A percentile compares a stretch with the other conserved stretches of the same genome.
phyloP scores from a whole-genome alignment of 2,329 filamentous ascomycete species.

The Microcyclosporella mali region DNA sequence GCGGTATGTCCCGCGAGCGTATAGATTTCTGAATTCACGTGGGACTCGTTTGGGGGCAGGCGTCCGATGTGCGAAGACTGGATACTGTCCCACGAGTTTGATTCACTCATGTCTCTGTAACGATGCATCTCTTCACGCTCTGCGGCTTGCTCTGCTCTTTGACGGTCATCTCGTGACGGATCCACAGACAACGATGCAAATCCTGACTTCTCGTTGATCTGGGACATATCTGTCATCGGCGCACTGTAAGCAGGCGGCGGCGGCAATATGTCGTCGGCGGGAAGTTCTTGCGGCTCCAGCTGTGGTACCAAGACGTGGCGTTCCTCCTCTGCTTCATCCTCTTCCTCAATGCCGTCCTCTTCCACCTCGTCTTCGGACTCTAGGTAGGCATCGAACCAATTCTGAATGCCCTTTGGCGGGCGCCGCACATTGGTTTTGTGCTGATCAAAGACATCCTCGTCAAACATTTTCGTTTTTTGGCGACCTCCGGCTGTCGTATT shows the following conservation, averaged over 20 bases:
- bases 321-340: slow-evolving; percentile 7
- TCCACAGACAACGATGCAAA: neutral
- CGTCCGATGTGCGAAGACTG: slow-evolving; percentile 16
- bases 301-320: neutral
- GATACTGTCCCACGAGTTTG: slow-evolving; percentile 18
- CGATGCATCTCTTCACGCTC: slow-evolving; percentile 1
- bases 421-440: slow-evolving; percentile 43
- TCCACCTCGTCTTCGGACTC: slow-evolving; percentile 25
- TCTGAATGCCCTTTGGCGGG: slow-evolving; percentile 44
- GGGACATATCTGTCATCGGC: slow-evolving; percentile 7
- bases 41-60: neutral
- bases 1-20: slow-evolving; percentile 11
- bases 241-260: slow-evolving; percentile 12
- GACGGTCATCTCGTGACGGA: slow-evolving; percentile 4
- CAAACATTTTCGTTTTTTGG: slow-evolving; percentile 19
- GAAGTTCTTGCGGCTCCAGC: slow-evolving; percentile 18
- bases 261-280: slow-evolving; percentile 17
- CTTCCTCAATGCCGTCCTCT: slow-evolving; percentile 21
- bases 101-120: slow-evolving; percentile 5
- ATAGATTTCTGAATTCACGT: slow-evolving; percentile 5
- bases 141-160: slow-evolving; percentile 4
- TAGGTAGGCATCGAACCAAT: slow-evolving; percentile 44
- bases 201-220: slow-evolving; percentile 7
- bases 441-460: slow-evolving; percentile 39
- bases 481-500: neutral